phyloP scores from a whole-genome alignment of 2,329 filamentous ascomycete species.

The Trichoderma polysporum region DNA sequence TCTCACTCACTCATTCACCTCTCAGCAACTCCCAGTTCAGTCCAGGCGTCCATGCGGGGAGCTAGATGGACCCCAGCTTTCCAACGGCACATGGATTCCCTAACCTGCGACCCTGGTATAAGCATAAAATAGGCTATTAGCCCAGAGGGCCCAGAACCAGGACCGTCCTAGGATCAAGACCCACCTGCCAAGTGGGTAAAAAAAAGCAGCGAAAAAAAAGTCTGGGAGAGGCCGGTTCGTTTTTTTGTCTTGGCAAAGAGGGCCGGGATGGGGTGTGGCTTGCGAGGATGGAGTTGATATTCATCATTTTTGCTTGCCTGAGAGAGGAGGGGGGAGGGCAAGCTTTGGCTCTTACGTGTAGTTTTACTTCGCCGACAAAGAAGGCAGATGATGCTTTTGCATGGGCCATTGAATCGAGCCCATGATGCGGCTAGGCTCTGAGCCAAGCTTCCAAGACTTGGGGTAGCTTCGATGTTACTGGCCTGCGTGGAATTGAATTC shows the following conservation, averaged over 20 bases:
- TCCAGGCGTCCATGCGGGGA: neutral
- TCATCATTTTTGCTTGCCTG: neutral
- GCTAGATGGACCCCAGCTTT: neutral
- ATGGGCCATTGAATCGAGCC: neutral
- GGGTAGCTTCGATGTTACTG: neutral
- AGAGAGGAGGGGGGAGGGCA: neutral
- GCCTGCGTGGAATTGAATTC: neutral
- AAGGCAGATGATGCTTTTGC: too few relatives aligned
- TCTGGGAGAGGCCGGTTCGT: neutral
- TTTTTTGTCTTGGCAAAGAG: neutral
- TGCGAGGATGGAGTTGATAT: neutral
- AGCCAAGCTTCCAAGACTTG: neutral
- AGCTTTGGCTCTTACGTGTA: neutral
- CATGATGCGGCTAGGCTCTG: neutral
- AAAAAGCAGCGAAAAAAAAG: neutral
- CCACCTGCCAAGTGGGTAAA: neutral
- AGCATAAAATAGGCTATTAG: constrained; percentile 11
- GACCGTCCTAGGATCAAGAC: too few relatives aligned
- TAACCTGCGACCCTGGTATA: neutral
- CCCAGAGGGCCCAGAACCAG: neutral
- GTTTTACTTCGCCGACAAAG: too few relatives aligned
- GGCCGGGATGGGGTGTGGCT: neutral
- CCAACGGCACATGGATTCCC: neutral
- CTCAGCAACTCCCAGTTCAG: neutral
- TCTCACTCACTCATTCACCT: neutral